Conservation (phyloP, 345 rosid genomes). For the Barbarea vulgaris region DNA sequence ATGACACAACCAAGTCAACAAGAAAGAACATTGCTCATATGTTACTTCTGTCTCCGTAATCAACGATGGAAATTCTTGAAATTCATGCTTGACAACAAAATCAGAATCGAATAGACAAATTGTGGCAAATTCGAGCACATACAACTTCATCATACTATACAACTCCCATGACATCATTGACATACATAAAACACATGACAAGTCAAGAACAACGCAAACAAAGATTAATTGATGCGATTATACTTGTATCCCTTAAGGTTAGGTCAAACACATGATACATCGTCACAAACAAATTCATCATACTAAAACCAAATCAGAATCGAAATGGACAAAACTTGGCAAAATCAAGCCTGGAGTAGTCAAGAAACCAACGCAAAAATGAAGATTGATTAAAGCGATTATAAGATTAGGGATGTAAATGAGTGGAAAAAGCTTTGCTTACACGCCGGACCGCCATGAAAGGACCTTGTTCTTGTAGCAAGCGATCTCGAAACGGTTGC, state of each 20-base stretch:
- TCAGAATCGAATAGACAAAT: too few species aligned
- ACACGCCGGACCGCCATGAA: conserved; percentile 98
- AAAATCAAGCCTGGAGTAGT: not conserved
- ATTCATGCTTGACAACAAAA: too few species aligned
- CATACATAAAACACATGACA: not conserved
- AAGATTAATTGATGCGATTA: not conserved
- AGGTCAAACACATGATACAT: not conserved
- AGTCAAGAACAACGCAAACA: not conserved
- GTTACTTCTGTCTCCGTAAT: too few species aligned
- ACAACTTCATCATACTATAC: not conserved
- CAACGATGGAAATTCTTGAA: too few species aligned
- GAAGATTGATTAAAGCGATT: not conserved
- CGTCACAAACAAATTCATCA: not conserved
- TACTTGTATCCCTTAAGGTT: not conserved
- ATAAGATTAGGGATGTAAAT: not conserved
- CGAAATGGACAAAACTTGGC: not conserved
- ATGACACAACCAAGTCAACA: too few species aligned
- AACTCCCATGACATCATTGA: not conserved
- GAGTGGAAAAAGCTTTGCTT: conserved; percentile 36
- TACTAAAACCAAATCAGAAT: not conserved
- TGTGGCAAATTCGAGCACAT: too few species aligned
- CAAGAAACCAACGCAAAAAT: not conserved
- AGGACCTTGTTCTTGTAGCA: conserved; percentile 99
- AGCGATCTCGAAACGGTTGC: conserved; percentile 94
- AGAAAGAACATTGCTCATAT: too few species aligned